phyloP scores from a whole-genome alignment of 2,329 filamentous ascomycete genomes.

The Trichoderma atroviride region DNA sequence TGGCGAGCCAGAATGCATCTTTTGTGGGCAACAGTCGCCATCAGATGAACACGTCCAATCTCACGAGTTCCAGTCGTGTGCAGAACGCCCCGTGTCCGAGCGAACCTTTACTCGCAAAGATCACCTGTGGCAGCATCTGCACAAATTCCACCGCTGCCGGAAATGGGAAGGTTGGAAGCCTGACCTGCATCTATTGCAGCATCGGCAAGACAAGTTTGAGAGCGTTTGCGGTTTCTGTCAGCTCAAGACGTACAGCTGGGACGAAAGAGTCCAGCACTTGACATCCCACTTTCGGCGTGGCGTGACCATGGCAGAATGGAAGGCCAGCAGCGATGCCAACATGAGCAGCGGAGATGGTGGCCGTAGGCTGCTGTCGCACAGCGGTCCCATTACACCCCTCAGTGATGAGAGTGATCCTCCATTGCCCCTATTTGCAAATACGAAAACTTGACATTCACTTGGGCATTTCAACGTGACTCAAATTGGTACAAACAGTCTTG shows the following conservation, averaged over 20 bases:
- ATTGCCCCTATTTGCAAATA: not conserved
- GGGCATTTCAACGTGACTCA: not conserved
- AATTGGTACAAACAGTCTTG: not conserved
- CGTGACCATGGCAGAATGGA: slow-evolving; percentile 48
- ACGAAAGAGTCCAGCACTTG: slow-evolving; percentile 43
- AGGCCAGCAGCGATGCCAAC: slow-evolving; percentile 43
- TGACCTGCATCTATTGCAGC: slow-evolving; percentile 40
- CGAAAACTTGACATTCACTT: not conserved
- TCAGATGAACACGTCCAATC: slow-evolving; percentile 42
- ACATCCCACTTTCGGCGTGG: slow-evolving; percentile 48
- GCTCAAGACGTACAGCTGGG: slow-evolving; percentile 42
- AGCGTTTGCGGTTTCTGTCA: slow-evolving; percentile 46
- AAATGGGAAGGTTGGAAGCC: slow-evolving; percentile 53
- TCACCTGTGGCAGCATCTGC: slow-evolving; percentile 46
- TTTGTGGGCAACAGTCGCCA: slow-evolving; percentile 42
- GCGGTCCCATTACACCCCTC: not conserved
- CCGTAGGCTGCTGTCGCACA: not conserved
- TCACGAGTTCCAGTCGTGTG: slow-evolving; percentile 52
- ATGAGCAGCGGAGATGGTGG: slow-evolving; percentile 36
- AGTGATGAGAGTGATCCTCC: slow-evolving; percentile 16
- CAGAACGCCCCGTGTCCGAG: slow-evolving; percentile 49
- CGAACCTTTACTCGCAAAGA: slow-evolving; percentile 48
- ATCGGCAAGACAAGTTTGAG: slow-evolving; percentile 32
- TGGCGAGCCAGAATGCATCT: slow-evolving; percentile 45
- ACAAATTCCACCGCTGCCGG: slow-evolving; percentile 50